Evolutionary conservation across 2,329 filamentous ascomycete species (phyloP), one percentile per base, ranked within the genome.

Genomic region (Fusarium sp.): DNA sequence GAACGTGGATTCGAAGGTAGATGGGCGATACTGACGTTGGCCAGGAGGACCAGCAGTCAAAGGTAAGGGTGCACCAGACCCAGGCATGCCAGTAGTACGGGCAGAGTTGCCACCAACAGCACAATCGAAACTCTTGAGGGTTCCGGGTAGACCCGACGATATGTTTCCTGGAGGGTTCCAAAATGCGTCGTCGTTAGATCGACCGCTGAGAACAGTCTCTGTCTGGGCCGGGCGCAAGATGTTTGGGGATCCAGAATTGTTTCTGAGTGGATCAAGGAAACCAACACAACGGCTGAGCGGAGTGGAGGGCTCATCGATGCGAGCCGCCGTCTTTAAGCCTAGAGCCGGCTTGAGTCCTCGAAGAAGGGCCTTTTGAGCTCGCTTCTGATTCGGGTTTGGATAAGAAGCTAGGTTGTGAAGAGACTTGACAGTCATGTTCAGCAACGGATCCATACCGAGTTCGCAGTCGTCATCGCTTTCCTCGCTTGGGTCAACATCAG

Each of bases 31-130:
- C 58, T 85, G 84, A 42, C 86, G 83, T 62, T 85, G 83, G 20
- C 86, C 86, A 14, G 86, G 86, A 42, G 86, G 86, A 3, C 86
- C 86, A 28, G 86, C 86, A 20, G 84, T 87, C 66, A 88, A 72
- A 11, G 86, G 86, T 22, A 77, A 80, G n/a, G 85, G 86, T 18
- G 80, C 80, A 7, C 84, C 84, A 1, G 79, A 76, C 1, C 78
- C 78, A 26, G 72, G 76, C 5, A 59, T 58, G 65, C 66, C 49
- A 28, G 50, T 13, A 43, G 45, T 50, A 22, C 66, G 56, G 52
- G 65, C 54, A 59, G 52, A 39, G 28, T 55, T 66, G 11, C 48
- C 71, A 52, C 49, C 68, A 44, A 54, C 68, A 44, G 36, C 60
- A 28, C 57, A 45, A 49, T 73, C 63, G 34, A 61, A 65, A 22